phyloP scores from a whole-genome alignment of 208 protist species.

The Leishmania major region DNA sequence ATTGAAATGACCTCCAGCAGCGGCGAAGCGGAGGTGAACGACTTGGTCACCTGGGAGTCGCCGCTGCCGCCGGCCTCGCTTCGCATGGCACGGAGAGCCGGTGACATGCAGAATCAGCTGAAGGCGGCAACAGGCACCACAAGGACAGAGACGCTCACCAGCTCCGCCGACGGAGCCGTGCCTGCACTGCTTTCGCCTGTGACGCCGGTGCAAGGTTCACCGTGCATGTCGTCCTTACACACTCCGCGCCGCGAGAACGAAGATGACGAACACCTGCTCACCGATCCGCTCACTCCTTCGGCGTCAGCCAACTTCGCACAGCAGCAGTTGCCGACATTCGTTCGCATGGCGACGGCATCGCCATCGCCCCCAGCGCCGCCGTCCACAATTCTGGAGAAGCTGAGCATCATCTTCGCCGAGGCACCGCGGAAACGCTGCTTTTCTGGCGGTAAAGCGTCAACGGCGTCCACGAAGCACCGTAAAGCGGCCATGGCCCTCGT shows the following conservation, averaged over 20 bases:
- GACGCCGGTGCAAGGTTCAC: neutral
- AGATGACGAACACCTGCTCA: neutral
- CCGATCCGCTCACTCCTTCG: neutral
- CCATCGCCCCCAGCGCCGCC: neutral
- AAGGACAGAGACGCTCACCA: neutral
- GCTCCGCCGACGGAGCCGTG: neutral
- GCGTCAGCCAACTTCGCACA: neutral
- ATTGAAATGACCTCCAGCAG: neutral
- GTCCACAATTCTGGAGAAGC: neutral
- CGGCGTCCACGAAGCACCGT: conserved; percentile 18
- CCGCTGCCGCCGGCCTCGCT: neutral
- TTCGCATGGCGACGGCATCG: no score
- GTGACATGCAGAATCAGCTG: no score
- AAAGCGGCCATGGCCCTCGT: conserved; percentile 9
- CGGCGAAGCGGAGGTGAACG: neutral
- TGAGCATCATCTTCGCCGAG: conserved; percentile 4
- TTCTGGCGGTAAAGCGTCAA: neutral
- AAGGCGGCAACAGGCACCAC: neutral
- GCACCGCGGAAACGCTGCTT: conserved; percentile 9
- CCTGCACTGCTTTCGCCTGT: neutral
- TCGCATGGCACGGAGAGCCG: neutral
- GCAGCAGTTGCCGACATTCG: neutral
- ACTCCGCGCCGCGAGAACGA: neutral
- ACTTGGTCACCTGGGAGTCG: neutral
- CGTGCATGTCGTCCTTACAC: neutral